Evolutionary conservation across 169 alveolate genomes (phyloP), one percentile per base, ranked within the genome.

Genomic region (Amoebophrya sp.): DNA sequence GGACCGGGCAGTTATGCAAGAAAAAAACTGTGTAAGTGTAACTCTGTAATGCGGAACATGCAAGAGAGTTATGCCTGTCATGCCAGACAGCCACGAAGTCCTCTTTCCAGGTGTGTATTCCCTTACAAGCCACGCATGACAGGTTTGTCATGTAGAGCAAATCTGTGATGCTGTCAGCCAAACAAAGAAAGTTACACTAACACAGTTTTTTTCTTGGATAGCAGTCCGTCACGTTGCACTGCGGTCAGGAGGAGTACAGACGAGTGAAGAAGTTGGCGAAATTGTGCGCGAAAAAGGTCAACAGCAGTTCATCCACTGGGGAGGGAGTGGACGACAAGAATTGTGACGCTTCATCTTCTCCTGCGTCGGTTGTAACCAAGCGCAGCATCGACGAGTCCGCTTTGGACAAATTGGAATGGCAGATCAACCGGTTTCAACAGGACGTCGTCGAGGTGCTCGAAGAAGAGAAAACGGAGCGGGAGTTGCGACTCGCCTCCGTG

Each of bases 1-100:
- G 94, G 53, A 94, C 92, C 38, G 99, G 99, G 33, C 88, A 38
- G 25, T n/a, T n/a, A n/a, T n/a, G n/a, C n/a, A n/a, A n/a, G n/a
- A n/a, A n/a, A n/a, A n/a, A n/a, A n/a, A n/a, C n/a, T n/a, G n/a
- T n/a, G n/a, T n/a, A n/a, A 92, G 93, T 2, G 92, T 91, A n/a
- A 93, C 95, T 0, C 77, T 93, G 14, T 89, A 89, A 89, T 2
- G 32, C 77, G 89, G n/a, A 3, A 29, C 33, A 12, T n/a, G n/a
- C n/a, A n/a, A n/a, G n/a, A n/a, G n/a, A n/a, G n/a, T n/a, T n/a
- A n/a, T n/a, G n/a, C n/a, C n/a, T n/a, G n/a, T n/a, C n/a, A n/a
- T n/a, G n/a, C n/a, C n/a, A n/a, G n/a, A n/a, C n/a, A n/a, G n/a
- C n/a, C n/a, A n/a, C n/a, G n/a, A n/a, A n/a, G n/a, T n/a, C n/a